phyloP scores from a whole-genome alignment of 2,329 filamentous ascomycete species.

The Paracoccidioides brasiliensis region DNA sequence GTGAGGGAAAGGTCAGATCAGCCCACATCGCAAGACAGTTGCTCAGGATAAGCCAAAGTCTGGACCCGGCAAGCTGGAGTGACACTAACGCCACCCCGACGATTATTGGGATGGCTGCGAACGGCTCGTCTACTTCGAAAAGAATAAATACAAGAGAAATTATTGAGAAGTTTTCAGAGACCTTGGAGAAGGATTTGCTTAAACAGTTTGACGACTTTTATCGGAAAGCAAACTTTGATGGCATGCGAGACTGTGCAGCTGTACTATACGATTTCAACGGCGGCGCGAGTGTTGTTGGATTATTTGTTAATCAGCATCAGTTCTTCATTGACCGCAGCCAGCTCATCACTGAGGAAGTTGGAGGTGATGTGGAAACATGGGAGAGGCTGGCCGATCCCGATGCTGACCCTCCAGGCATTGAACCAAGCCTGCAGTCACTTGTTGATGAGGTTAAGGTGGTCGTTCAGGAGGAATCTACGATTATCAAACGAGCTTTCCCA shows the following conservation, averaged over 20 bases:
- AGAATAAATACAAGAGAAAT: conserved; percentile 63
- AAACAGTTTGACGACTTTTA: conserved; percentile 98
- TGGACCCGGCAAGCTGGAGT: conserved; percentile 66
- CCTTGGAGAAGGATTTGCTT: conserved; percentile 83
- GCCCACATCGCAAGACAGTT: conserved; percentile 88
- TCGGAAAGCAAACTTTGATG: conserved; percentile 84
- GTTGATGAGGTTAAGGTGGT: conserved; percentile 91
- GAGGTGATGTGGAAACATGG: conserved; percentile 50
- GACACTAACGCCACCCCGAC: conserved; percentile 39
- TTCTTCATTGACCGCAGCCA: conserved; percentile 98
- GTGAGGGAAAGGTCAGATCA: conserved; percentile 86
- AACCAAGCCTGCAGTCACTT: conserved; percentile 80
- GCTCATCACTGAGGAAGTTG: conserved; percentile 72
- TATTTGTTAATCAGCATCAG: conserved; percentile 97
- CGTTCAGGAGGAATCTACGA: conserved; percentile 91
- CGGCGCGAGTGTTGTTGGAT: conserved; percentile 82
- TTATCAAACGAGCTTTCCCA: conserved; percentile 92
- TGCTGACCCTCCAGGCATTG: conserved; percentile 77
- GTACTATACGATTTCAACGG: conserved; percentile 94
- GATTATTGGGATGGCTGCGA: conserved; percentile 35
- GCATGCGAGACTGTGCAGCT: conserved; percentile 93
- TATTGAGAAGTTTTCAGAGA: conserved; percentile 93
- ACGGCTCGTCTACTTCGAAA: conserved; percentile 26
- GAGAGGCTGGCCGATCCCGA: conserved; percentile 90
- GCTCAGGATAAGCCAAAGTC: conserved; percentile 81